phyloP scores from a whole-genome alignment of 306 rosid species.

The Gleditsia sinensis region DNA sequence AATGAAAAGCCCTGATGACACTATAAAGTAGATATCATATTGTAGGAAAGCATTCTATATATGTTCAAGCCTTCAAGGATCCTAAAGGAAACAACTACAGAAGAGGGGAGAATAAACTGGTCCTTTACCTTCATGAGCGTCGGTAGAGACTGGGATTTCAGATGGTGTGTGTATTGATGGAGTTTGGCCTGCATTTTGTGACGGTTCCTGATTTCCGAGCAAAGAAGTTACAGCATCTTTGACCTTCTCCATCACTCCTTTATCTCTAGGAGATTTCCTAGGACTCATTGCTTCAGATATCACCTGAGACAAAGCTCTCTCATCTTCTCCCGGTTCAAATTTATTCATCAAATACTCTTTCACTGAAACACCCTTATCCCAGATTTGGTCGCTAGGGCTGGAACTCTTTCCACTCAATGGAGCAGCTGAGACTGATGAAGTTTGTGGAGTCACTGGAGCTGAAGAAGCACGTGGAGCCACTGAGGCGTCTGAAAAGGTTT shows the following conservation, averaged over 20 bases:
- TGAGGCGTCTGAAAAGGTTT: conserved; percentile 3
- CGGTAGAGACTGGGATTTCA: conserved; percentile 40
- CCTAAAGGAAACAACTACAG: not conserved
- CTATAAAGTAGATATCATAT: conserved; percentile 12
- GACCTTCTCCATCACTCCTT: conserved; percentile 77
- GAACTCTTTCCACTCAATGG: conserved; percentile 27
- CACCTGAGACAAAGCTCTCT: conserved; percentile 76
- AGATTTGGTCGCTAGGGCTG: conserved; percentile 38
- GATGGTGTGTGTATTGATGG: conserved; percentile 29
- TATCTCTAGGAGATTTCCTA: conserved; percentile 50
- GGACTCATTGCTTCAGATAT: conserved; percentile 84
- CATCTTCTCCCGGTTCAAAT: conserved; percentile 93
- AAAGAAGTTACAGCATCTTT: conserved; percentile 77
- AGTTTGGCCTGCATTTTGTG: conserved; percentile 32
- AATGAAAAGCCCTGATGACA: not conserved
- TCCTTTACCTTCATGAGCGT: conserved; percentile 57
- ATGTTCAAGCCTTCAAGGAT: not conserved
- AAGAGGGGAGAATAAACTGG: not conserved
- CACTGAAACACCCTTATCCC: conserved; percentile 82
- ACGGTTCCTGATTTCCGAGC: conserved; percentile 56
- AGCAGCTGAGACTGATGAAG: conserved; percentile 32
- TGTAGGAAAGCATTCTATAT: not conserved
- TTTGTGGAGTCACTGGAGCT: conserved; percentile 24
- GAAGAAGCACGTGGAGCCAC: conserved; percentile 24
- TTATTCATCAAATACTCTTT: conserved; percentile 76